A percentile compares a stretch with the other conserved stretches of the same genome.
These are phyloP conservation scores for Thelonectria rubi DNA, from an alignment of 2,329 filamentous ascomycete species.

Conservation along the genomic window DNA sequence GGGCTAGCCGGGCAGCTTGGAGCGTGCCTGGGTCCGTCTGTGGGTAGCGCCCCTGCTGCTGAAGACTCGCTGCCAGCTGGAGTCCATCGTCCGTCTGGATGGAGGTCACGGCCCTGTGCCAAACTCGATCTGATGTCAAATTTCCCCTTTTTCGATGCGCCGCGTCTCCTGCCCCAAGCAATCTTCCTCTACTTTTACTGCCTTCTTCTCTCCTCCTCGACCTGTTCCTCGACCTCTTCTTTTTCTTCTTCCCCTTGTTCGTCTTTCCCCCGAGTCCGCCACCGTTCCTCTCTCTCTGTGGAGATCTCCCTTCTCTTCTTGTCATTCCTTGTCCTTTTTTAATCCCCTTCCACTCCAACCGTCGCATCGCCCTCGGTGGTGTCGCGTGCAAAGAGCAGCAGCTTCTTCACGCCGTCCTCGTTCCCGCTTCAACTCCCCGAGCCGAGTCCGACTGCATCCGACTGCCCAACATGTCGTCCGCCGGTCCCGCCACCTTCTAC, in stretches of 20 bases:
- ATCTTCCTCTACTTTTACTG: constrained; percentile 30
- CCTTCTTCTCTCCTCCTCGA: constrained; percentile 41
- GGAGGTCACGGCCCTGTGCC: constrained; percentile 4
- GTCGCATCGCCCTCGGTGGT: constrained; percentile 35
- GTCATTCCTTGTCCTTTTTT: constrained; percentile 48
- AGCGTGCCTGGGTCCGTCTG: constrained; percentile 19
- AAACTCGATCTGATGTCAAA: constrained; percentile 42
- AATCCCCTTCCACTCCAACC: constrained; percentile 39
- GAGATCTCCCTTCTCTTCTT: constrained; percentile 45
- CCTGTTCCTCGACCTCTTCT: constrained; percentile 44
- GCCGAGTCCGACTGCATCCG: constrained; percentile 18
- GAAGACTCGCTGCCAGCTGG: constrained; percentile 17
- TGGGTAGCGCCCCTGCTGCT: constrained; percentile 14
- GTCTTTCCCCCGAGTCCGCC: constrained; percentile 28
- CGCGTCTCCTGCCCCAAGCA: constrained; percentile 39
- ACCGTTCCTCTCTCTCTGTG: constrained; percentile 24
- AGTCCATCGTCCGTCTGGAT: too few species aligned
- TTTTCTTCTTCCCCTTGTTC: constrained; percentile 36
- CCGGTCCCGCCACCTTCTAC: constrained; percentile 56
- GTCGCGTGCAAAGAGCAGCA: constrained; percentile 29
- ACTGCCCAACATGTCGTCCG: constrained; percentile 50
- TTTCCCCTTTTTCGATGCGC: constrained; percentile 51
- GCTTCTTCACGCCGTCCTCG: constrained; percentile 6
- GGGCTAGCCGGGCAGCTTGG: neutral
- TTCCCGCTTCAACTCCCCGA: constrained; percentile 1